A percentile compares a stretch with the other conserved stretches of the same genome.
Evolutionary conservation across 306 rosid species (phyloP).

Genomic region (Canavalia gladiata): DNA sequence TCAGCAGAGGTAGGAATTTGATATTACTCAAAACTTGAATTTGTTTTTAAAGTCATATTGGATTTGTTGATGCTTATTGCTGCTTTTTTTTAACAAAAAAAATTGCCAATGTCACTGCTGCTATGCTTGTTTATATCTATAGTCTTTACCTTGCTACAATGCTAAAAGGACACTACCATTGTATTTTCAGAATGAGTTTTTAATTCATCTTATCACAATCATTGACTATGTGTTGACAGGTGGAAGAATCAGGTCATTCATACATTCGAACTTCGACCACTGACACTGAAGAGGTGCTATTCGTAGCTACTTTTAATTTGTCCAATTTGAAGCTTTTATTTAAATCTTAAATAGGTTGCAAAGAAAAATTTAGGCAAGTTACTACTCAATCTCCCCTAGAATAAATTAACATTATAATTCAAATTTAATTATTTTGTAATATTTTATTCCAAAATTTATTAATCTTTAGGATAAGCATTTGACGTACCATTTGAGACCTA

Average conservation of each 20-base stretch:
- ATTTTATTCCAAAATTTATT: slow-evolving; percentile 7
- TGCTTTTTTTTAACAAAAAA: neutral
- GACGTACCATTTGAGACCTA: slow-evolving; percentile 34
- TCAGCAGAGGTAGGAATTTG: slow-evolving; percentile 71
- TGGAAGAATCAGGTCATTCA: slow-evolving; percentile 65
- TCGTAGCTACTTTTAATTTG: slow-evolving; percentile 38
- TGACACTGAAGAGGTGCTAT: slow-evolving; percentile 69
- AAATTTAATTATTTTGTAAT: slow-evolving; percentile 33
- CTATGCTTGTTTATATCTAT: slow-evolving; percentile 28
- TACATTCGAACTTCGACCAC: slow-evolving; percentile 55
- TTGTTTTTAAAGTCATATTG: slow-evolving; percentile 34
- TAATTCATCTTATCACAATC: slow-evolving; percentile 32
- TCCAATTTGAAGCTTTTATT: slow-evolving; percentile 38
- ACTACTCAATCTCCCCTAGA: slow-evolving; percentile 15
- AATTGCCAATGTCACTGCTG: slow-evolving; percentile 10
- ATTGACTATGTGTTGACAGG: slow-evolving; percentile 52
- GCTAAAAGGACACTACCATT: neutral
- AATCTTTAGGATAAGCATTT: slow-evolving; percentile 13
- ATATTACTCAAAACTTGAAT: slow-evolving; percentile 27
- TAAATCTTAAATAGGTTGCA: slow-evolving; percentile 32
- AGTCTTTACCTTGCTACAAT: slow-evolving; percentile 5
- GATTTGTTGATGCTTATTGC: slow-evolving; percentile 14
- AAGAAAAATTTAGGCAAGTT: slow-evolving; percentile 1
- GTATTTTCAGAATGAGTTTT: slow-evolving; percentile 17
- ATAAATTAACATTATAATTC: neutral